Evolutionary conservation across 2,329 filamentous ascomycete species (phyloP).

Genomic region (Xylaria sp.): DNA sequence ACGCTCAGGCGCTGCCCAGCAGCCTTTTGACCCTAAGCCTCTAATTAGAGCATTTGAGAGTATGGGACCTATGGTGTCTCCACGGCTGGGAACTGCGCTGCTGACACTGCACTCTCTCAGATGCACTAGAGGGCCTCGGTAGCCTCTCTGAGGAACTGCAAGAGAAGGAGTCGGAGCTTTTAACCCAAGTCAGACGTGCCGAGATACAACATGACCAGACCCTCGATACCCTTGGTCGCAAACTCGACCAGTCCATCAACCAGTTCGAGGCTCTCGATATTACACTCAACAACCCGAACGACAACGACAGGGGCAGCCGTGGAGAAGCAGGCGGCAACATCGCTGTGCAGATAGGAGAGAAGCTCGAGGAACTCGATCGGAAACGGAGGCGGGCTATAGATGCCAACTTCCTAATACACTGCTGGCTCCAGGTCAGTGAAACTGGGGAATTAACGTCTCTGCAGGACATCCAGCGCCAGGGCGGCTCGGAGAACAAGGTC

Average conservation of each 20-base stretch:
- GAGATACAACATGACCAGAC: slow-evolving; percentile 93
- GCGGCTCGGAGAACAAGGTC: slow-evolving; percentile 89
- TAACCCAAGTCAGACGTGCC: slow-evolving; percentile 86
- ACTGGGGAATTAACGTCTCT: slow-evolving; percentile 84
- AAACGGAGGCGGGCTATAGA: slow-evolving; percentile 90
- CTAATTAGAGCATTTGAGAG: slow-evolving; percentile 93
- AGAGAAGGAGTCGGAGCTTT: slow-evolving; percentile 86
- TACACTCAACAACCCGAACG: slow-evolving; percentile 70
- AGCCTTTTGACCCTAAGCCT: slow-evolving; percentile 90
- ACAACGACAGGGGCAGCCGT: slow-evolving; percentile 52
- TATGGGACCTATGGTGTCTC: slow-evolving; percentile 40
- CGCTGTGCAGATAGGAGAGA: slow-evolving; percentile 92
- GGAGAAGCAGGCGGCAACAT: slow-evolving; percentile 76
- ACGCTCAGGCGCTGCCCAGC: slow-evolving; percentile 70
- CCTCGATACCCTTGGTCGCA: slow-evolving; percentile 82
- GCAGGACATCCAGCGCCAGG: slow-evolving; percentile 85
- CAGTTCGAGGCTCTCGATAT: slow-evolving; percentile 90
- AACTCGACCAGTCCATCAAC: slow-evolving; percentile 89
- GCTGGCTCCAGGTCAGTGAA: slow-evolving; percentile 95
- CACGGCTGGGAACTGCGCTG: slow-evolving; percentile 30
- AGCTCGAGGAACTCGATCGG: slow-evolving; percentile 90
- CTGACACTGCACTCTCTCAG: slow-evolving; percentile 46
- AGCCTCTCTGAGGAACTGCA: slow-evolving; percentile 83
- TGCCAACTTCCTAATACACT: slow-evolving; percentile 93
- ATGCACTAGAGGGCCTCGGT: slow-evolving; percentile 70